phyloP scores from a whole-genome alignment of 352 stramenopile genomes.

The Phytophthora sp. region DNA sequence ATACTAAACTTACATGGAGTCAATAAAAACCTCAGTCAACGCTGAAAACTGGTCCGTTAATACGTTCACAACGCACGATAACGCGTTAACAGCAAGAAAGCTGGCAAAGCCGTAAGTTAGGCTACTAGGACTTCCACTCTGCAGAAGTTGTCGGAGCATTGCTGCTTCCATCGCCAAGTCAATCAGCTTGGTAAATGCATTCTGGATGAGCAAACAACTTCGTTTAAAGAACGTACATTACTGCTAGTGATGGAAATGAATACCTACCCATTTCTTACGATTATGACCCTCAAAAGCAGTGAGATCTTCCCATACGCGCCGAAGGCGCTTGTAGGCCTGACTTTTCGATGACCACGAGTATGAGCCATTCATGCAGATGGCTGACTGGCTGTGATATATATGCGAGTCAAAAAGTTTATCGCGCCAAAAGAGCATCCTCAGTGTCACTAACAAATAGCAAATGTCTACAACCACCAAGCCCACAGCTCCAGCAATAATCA shows the following conservation, averaged over 20 bases:
- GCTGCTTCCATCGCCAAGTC: slow-evolving; percentile 37
- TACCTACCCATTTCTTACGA: slow-evolving; percentile 50
- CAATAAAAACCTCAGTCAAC: slow-evolving; percentile 38
- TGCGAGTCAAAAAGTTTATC: slow-evolving; percentile 15
- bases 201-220: slow-evolving; percentile 33
- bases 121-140: slow-evolving; percentile 23
- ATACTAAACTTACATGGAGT: slow-evolving; percentile 27
- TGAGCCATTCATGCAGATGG: background rate
- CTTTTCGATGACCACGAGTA: slow-evolving; percentile 4
- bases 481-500: slow-evolving; percentile 12
- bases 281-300: slow-evolving; percentile 35
- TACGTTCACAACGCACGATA: slow-evolving; percentile 25
- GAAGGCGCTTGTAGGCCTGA: background rate
- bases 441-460: slow-evolving; percentile 25
- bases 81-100: slow-evolving; percentile 30
- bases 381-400: slow-evolving; percentile 5
- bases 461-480: slow-evolving; percentile 34
- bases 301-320: slow-evolving; percentile 20
- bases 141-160: slow-evolving; percentile 27
- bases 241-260: background rate
- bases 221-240: too few species aligned
- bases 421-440: slow-evolving; percentile 36
- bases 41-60: slow-evolving; percentile 25
- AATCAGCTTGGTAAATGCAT: slow-evolving; percentile 36
- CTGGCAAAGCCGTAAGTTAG: slow-evolving; percentile 30